These are phyloP conservation scores for Casuarina glauca DNA, from an alignment of 306 rosid genomes.

Conservation along the genomic window DNA sequence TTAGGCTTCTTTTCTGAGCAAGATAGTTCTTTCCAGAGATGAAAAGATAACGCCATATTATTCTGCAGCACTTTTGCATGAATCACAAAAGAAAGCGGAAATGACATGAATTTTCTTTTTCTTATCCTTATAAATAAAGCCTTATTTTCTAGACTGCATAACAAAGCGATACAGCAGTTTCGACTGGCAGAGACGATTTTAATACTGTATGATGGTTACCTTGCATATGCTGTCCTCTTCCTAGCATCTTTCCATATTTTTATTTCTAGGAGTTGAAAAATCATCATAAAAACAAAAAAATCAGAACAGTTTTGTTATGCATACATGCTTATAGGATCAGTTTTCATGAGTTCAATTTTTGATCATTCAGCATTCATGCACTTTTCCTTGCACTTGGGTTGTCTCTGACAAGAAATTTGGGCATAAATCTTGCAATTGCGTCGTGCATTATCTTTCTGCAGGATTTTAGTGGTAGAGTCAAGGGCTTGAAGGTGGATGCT, in stretches of 20 bases:
- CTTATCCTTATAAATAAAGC: not conserved
- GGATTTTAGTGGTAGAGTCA: constrained; percentile 83
- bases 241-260: not conserved
- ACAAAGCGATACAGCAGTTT: not conserved
- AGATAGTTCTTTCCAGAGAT: not conserved
- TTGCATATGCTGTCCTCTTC: not conserved
- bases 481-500: constrained; percentile 80
- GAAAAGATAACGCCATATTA: constrained; percentile 8
- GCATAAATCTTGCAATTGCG: not conserved
- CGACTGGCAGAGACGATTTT: not conserved
- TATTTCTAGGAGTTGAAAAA: not conserved
- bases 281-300: not conserved
- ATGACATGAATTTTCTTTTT: not conserved
- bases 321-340: not conserved
- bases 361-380: not conserved
- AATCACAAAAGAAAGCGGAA: not conserved
- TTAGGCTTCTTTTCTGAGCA: not conserved
- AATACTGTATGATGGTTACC: not conserved
- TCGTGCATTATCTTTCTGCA: constrained; percentile 35
- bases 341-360: not conserved
- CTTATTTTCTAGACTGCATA: not conserved
- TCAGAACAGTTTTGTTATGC: too few relatives aligned
- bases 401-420: not conserved
- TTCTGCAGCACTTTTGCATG: not conserved
- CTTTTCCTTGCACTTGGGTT: not conserved